Conservation (phyloP, 176 grass and related monocot genomes). For the Eremochloa ophiuroides region DNA sequence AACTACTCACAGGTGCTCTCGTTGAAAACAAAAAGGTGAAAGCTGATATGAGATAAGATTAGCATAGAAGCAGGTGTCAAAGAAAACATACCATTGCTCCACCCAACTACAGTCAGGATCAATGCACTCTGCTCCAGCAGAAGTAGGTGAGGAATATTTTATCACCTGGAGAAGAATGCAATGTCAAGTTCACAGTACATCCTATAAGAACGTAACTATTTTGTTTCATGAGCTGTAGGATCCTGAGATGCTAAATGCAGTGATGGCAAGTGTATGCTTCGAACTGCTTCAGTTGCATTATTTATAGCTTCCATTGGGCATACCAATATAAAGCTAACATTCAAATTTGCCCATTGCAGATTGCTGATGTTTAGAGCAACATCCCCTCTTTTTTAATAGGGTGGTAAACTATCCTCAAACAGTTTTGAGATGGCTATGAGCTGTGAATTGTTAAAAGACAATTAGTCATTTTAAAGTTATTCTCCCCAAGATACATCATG, state of each 20-base stretch:
- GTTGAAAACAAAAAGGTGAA: not conserved
- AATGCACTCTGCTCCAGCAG: constrained; percentile 90
- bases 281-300: not conserved
- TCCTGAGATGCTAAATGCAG: constrained; percentile 12
- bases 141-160: constrained; percentile 77
- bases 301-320: not conserved
- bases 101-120: constrained; percentile 88
- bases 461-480: not conserved
- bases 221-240: not conserved
- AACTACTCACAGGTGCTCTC: not conserved
- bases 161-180: constrained; percentile 48
- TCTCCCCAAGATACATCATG: not conserved
- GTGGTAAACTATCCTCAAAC: not conserved
- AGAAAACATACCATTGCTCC: constrained; percentile 73
- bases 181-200: constrained; percentile 19
- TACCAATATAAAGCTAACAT: not conserved
- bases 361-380: not conserved
- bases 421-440: constrained; percentile 1
- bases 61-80: not conserved
- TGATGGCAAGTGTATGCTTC: not conserved
- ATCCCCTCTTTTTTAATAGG: not conserved
- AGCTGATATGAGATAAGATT: not conserved
- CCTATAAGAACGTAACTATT: not conserved
- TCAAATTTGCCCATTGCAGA: not conserved
- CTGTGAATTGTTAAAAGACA: not conserved